Conservation (phyloP, 2,329 filamentous ascomycete genomes). For the Mariannaea sp. region DNA sequence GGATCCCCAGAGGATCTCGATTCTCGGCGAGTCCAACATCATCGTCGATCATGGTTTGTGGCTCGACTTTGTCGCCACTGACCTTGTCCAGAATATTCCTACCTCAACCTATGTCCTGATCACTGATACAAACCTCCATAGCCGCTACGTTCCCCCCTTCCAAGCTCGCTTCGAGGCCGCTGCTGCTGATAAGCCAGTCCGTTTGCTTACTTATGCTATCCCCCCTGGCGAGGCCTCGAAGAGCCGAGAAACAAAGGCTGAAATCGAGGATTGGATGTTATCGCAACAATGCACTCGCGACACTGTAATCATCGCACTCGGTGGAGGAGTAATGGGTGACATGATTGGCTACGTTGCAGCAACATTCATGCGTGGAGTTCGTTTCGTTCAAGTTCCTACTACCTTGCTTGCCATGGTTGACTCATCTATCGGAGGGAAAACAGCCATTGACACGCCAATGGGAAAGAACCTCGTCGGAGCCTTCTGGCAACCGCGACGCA, state of each 20-base stretch:
- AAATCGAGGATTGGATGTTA: slow-evolving; percentile 98
- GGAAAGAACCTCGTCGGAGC: slow-evolving; percentile 96
- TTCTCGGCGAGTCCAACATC: slow-evolving; percentile 88
- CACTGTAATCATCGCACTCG: slow-evolving; percentile 91
- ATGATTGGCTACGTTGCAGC: slow-evolving; percentile 97
- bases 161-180: slow-evolving; percentile 47
- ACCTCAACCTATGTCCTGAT: slow-evolving; percentile 96
- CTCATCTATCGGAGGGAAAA: slow-evolving; percentile 97
- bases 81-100: slow-evolving; percentile 75
- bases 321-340: slow-evolving; percentile 95
- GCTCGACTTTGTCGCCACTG: slow-evolving; percentile 78
- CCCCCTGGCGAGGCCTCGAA: slow-evolving; percentile 94
- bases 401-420: slow-evolving; percentile 97
- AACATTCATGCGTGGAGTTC: slow-evolving; percentile 97
- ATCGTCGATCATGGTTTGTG: slow-evolving; percentile 91
- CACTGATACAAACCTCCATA: slow-evolving; percentile 89
- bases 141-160: slow-evolving; percentile 82
- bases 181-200: slow-evolving; percentile 48
- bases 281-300: slow-evolving; percentile 90
- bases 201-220: slow-evolving; percentile 84
- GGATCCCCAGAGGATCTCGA: slow-evolving; percentile 68
- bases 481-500: slow-evolving; percentile 93
- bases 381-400: slow-evolving; percentile 95
- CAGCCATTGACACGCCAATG: slow-evolving; percentile 92
- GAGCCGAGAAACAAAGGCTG: slow-evolving; percentile 88